Base-by-base conservation (phyloP, 306 rosid genomes). In the Alnus rubra region DNA sequence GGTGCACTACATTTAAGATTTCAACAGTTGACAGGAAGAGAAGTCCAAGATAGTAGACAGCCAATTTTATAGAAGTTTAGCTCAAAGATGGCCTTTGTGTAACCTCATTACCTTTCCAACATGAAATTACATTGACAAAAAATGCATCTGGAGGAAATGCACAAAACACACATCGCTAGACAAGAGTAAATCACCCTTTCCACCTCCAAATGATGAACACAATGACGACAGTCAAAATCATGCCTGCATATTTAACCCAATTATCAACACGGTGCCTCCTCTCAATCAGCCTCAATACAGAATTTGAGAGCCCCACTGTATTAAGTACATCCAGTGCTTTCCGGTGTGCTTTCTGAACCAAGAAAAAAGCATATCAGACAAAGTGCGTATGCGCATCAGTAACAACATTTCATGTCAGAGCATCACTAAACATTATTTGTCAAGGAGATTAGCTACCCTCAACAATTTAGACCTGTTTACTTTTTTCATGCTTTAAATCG, bases 191-290 rank as follows among this genome's bases (percentile, higher is more conserved):
- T 84, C 79, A 88, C 4, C 84, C 69, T 33, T 80, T 83, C 91
- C 89, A 86, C 78, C 82, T 84, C 84, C 88, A 82, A 80, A 92
- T 85, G 23, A 81, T 77, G 69, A 91, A 80, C 85, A 95, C 68
- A 72, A 91, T 71, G 80, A 88, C 35, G 28, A 91, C 65, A 5
- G 98, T 91, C 78, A 91, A 80, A 28, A 88, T 83, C 97, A 90
- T 92, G 82, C 98, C 97, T 30, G 88, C 91, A 74, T 94, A 94
- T 82, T 94, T 94, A 85, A 94, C 88, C 92, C 87, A 82, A 53
- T 82, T 90, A 62, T 94, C 94, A 7, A 78, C 82, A 10, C 92
- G 88, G 82, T 92, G 84, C 70, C 94, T 85, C 84, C 94, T 92
- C 90, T 92, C 97, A 7, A 94, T 92, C 62, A 94, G 82, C 88